Percentiles rank a stretch among this genome's conserved stretches.
Evolutionary conservation across 371 early-diverging fungal genomes (phyloP).

Genomic region (Saksenaea oblongispora): DNA sequence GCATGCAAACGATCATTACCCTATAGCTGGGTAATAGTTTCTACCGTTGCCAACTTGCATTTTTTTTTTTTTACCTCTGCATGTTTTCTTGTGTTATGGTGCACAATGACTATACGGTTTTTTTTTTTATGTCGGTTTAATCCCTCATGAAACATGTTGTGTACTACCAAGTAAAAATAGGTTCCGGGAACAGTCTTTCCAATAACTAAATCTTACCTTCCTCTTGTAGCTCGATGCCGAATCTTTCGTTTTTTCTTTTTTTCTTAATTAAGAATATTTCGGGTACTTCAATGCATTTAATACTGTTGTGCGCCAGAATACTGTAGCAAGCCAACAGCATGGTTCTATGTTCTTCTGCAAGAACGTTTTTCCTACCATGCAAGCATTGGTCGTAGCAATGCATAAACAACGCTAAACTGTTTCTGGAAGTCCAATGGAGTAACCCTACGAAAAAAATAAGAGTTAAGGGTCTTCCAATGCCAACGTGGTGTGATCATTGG

Average conservation of each 20-base stretch:
- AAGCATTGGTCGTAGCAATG: neutral
- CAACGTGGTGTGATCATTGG: neutral
- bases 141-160: neutral
- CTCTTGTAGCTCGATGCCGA: too few relatives aligned
- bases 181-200: too few relatives aligned
- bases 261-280: too few relatives aligned
- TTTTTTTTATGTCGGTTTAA: neutral
- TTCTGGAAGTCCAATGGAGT: neutral
- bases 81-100: neutral
- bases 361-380: too few relatives aligned
- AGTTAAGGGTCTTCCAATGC: neutral
- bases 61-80: neutral
- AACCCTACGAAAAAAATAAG: neutral
- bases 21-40: neutral
- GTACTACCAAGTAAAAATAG: neutral
- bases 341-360: too few relatives aligned
- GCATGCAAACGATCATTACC: too few relatives aligned
- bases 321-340: too few relatives aligned
- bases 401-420: neutral
- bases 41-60: neutral
- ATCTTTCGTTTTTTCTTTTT: too few relatives aligned
- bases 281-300: too few relatives aligned
- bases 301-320: too few relatives aligned
- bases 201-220: too few relatives aligned
- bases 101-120: neutral